Base-by-base conservation (phyloP, 305 asterid genomes). In the Fraxinus baroniana region DNA sequence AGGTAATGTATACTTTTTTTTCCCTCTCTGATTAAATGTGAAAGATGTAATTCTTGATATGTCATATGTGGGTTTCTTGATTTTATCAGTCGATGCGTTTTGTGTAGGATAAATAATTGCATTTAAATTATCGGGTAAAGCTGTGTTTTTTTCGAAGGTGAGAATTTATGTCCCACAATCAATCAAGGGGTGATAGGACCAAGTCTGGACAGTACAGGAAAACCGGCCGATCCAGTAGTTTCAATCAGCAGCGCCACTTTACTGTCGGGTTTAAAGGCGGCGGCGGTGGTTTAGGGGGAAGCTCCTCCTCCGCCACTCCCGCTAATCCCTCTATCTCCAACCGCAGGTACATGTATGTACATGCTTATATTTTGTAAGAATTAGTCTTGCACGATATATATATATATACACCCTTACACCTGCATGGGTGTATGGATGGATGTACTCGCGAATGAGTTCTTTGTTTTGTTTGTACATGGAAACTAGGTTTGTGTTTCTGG, bases 91-190 rank as follows among this genome's bases (percentile, higher is more conserved):
- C 89, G 91, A 91, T 93, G 91, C 78, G 36, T 9, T 41, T 10
- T 9, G 49, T 60, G 39, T 49, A 80, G 82, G 85, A 71, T 1
- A 32, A 74, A 49, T 77, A 32, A 82, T 77, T 57, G 60, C 73
- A 26, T 81, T 81, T 60, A 44, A 44, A 82, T 84, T 75, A 30
- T 77, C 74, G 13, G 64, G 84, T 76, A 80, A 83, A 83, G 86
- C 85, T 87, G 81, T 83, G 83, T 84, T 18, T 74, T 71, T 41
- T 41, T 37, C 70, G 57, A 87, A 92, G 89, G 83, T 79, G 84
- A 81, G 93, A 83, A 91, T 90, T 83, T 88, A 91, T 92, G 93
- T 90, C 93, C 93, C 86, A 84, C 8, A 87, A 90, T 91, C 94
- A 87, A 90, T 89, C 92, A 77, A 91, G 90, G 87, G 35, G 85